These are phyloP conservation scores for Nakazawaea wyomingensis DNA, from an alignment of 805 yeast genomes.

Conservation along the genomic window DNA sequence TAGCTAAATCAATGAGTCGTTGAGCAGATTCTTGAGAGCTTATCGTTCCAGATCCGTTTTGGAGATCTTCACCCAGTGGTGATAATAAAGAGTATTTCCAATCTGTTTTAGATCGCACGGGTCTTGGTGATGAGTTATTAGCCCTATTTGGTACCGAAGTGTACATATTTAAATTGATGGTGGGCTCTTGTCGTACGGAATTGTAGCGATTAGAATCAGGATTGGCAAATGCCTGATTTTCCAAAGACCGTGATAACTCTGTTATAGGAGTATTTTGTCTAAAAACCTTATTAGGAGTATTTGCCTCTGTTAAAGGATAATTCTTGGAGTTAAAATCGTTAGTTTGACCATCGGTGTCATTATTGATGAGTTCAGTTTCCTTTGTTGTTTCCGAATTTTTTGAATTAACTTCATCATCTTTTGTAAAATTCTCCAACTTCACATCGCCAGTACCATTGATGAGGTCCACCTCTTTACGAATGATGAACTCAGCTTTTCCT, in stretches of 20 bases:
- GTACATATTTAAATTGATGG: conserved; percentile 11
- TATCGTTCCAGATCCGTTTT: conserved; percentile 43
- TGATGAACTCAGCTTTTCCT: conserved; percentile 51
- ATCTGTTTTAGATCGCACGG: conserved; percentile 37
- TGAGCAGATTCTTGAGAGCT: conserved; percentile 49
- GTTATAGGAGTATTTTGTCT: conserved; percentile 13
- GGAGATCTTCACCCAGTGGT: conserved; percentile 38
- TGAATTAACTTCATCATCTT: no score
- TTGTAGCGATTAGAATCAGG: not conserved
- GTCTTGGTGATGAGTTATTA: conserved; percentile 17
- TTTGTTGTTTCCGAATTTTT: no score
- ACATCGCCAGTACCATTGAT: conserved; percentile 33
- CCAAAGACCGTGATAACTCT: conserved; percentile 10
- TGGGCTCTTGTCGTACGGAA: not conserved
- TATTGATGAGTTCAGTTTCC: no score
- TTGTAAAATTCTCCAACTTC: conserved; percentile 10
- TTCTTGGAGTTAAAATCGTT: conserved; percentile 1
- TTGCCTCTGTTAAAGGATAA: conserved; percentile 8
- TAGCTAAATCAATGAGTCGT: conserved; percentile 55
- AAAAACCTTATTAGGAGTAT: not conserved
- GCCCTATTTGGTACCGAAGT: conserved; percentile 8
- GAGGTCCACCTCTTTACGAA: conserved; percentile 55
- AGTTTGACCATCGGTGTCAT: not conserved
- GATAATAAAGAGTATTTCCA: conserved; percentile 58
- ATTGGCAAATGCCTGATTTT: conserved; percentile 1